A percentile compares a stretch with the other conserved stretches of the same genome.
Conservation (phyloP, 148 eudicot species). For the Spergularia bocconei region DNA sequence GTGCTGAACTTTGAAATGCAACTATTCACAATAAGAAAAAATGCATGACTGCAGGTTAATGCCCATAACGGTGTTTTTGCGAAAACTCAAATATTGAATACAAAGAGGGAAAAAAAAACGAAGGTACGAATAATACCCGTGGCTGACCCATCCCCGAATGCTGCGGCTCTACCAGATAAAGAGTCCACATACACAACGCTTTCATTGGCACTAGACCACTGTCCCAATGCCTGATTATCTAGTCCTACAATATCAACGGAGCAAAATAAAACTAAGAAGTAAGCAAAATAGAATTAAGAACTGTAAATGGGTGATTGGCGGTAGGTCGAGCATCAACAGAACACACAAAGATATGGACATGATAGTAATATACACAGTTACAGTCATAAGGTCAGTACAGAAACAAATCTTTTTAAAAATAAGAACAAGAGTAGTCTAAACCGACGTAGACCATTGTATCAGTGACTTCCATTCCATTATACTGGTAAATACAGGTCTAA, state of each 20-base stretch:
- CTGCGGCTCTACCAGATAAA: constrained; percentile 69
- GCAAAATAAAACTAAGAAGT: background rate
- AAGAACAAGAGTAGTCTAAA: too few species aligned
- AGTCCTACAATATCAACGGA: constrained; percentile 34
- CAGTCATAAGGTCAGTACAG: too few species aligned
- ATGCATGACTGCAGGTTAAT: background rate
- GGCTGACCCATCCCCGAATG: constrained; percentile 62
- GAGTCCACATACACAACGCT: constrained; percentile 56
- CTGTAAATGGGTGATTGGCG: too few species aligned
- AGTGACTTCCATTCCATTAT: too few species aligned
- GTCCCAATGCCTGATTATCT: constrained; percentile 47
- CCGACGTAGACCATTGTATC: too few species aligned
- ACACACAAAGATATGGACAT: too few species aligned
- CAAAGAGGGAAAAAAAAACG: background rate
- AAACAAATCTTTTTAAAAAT: too few species aligned
- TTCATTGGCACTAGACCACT: constrained; percentile 62
- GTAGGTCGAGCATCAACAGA: too few species aligned
- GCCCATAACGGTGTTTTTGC: background rate
- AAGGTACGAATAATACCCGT: constrained; percentile 30
- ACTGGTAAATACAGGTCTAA: too few species aligned
- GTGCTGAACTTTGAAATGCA: constrained; percentile 44
- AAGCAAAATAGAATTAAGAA: background rate
- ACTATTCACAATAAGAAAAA: constrained; percentile 34
- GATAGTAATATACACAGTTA: too few species aligned
- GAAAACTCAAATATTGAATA: background rate